phyloP scores from a whole-genome alignment of 1,139 yeast species.

The Suhomyces guaymorum region DNA sequence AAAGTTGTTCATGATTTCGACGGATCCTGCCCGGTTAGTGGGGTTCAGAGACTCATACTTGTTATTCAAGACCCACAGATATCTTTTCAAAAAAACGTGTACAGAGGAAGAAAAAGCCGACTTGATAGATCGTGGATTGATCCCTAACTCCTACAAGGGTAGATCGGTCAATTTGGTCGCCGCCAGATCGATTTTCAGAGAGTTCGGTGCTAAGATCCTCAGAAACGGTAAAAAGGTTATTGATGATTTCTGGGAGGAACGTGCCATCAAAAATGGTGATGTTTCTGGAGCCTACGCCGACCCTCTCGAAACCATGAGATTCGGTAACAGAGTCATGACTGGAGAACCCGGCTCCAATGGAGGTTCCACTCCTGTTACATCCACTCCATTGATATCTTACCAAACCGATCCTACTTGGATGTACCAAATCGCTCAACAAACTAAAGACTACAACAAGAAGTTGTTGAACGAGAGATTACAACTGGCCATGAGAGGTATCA shows the following conservation, averaged over 20 bases:
- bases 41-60: slow-evolving; percentile 94
- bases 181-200: slow-evolving; percentile 85
- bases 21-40: slow-evolving; percentile 93
- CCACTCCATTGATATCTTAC: slow-evolving; percentile 43
- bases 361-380: slow-evolving; percentile 36
- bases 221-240: slow-evolving; percentile 76
- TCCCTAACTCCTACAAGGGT: slow-evolving; percentile 90
- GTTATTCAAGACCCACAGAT: slow-evolving; percentile 80
- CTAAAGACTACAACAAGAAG: slow-evolving; percentile 66
- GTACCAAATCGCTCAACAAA: slow-evolving; percentile 77
- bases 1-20: slow-evolving; percentile 81
- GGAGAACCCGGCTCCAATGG: slow-evolving; percentile 17
- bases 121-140: slow-evolving; percentile 74
- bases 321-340: slow-evolving; percentile 14
- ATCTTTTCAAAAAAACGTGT: slow-evolving; percentile 71
- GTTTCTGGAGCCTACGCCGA: slow-evolving; percentile 82
- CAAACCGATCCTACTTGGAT: slow-evolving; percentile 81
- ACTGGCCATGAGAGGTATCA: slow-evolving; percentile 56
- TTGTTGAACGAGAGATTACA: slow-evolving; percentile 62
- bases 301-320: slow-evolving; percentile 53
- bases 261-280: slow-evolving; percentile 68
- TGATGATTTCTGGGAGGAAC: slow-evolving; percentile 89
- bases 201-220: slow-evolving; percentile 86
- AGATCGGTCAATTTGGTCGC: slow-evolving; percentile 87
- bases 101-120: slow-evolving; percentile 80